A percentile compares a stretch with the other conserved stretches of the same genome.
Conservation (phyloP, 2,329 filamentous ascomycete genomes). For the Clarireedia hainanense region DNA sequence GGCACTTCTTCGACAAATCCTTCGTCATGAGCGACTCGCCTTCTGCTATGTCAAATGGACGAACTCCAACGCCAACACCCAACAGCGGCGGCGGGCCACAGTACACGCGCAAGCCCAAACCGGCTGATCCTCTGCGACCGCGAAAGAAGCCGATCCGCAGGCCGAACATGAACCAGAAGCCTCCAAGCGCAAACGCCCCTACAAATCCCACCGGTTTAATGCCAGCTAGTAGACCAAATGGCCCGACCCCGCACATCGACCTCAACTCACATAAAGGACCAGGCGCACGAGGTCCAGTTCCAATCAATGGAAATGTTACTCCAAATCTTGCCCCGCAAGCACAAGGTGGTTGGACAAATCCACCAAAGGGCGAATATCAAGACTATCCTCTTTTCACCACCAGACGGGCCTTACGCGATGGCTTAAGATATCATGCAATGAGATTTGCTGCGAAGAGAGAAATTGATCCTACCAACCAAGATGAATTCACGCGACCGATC, state of each 20-base stretch:
- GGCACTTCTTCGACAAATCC: neutral
- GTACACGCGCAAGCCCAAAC: slow-evolving; percentile 41
- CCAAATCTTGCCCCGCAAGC: slow-evolving; percentile 34
- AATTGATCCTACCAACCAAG: slow-evolving; percentile 61
- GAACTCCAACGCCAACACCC: slow-evolving; percentile 40
- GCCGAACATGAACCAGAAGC: slow-evolving; percentile 26
- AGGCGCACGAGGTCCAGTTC: slow-evolving; percentile 22
- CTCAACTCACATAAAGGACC: neutral
- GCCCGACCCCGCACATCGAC: slow-evolving; percentile 9
- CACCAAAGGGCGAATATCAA: slow-evolving; percentile 36
- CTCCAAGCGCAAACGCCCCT: slow-evolving; percentile 9
- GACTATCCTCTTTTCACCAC: slow-evolving; percentile 73
- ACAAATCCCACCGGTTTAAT: slow-evolving; percentile 13
- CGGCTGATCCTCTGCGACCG: slow-evolving; percentile 56
- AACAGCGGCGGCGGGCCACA: slow-evolving; percentile 39
- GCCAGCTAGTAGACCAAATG: neutral
- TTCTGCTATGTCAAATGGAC: slow-evolving; percentile 38
- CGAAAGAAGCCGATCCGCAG: slow-evolving; percentile 43
- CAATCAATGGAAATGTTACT: slow-evolving; percentile 1
- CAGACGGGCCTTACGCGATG: slow-evolving; percentile 71
- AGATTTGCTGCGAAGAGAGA: slow-evolving; percentile 57
- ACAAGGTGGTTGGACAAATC: slow-evolving; percentile 51
- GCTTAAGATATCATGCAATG: slow-evolving; percentile 80
- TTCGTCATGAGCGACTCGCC: slow-evolving; percentile 35
- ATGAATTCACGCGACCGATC: slow-evolving; percentile 81